A percentile compares a stretch with the other conserved stretches of the same genome.
These are phyloP conservation scores for Chrysanthemum makinoi DNA, from an alignment of 129 eudicot genomes.

Conservation along the genomic window DNA sequence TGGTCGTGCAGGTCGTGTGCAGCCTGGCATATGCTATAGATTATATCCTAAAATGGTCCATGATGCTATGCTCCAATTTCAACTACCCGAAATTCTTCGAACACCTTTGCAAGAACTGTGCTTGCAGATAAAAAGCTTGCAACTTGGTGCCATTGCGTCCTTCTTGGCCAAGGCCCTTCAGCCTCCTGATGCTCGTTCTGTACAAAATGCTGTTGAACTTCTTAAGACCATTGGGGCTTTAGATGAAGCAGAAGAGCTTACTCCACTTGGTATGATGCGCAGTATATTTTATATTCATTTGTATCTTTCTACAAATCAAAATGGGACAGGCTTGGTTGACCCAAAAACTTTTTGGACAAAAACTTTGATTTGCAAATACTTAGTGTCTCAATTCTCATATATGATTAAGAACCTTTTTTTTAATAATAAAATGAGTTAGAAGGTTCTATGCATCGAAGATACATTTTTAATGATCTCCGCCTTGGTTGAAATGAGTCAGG, in stretches of 20 bases:
- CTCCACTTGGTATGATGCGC: constrained; percentile 73
- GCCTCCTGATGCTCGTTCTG: constrained; percentile 92
- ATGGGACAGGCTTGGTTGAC: background rate
- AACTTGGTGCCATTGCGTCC: constrained; percentile 68
- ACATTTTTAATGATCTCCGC: too few species aligned
- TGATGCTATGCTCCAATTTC: constrained; percentile 91
- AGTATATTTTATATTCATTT: background rate
- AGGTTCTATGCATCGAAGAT: too few species aligned
- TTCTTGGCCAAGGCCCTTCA: constrained; percentile 89
- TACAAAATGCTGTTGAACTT: constrained; percentile 92
- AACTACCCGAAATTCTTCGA: constrained; percentile 90
- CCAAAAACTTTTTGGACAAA: background rate
- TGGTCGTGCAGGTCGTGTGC: constrained; percentile 99
- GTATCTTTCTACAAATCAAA: background rate
- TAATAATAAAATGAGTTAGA: background rate
- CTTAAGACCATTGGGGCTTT: constrained; percentile 91
- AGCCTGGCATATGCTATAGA: constrained; percentile 89
- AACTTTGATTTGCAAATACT: background rate
- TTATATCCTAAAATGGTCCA: constrained; percentile 81
- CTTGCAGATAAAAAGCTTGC: constrained; percentile 87
- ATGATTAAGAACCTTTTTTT: background rate
- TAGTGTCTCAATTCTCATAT: background rate
- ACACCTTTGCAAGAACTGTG: constrained; percentile 96
- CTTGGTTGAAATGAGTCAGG: too few species aligned
- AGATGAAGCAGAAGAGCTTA: constrained; percentile 87